Percentiles rank a stretch among this genome's conserved stretches.
Conservation (phyloP, 176 grass and related monocot species). For the Oryza longistaminata region DNA sequence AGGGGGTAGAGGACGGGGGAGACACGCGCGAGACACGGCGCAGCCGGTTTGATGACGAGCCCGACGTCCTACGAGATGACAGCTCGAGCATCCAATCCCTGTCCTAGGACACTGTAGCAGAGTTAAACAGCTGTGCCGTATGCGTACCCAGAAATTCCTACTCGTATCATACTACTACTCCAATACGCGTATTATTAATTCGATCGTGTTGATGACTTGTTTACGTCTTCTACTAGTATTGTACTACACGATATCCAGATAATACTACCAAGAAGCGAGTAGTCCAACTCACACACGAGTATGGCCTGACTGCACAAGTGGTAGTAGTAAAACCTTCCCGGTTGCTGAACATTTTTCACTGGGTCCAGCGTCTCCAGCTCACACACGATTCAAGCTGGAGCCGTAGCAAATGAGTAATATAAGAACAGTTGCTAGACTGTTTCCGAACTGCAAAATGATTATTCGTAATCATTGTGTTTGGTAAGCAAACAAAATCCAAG, state of each 20-base stretch:
- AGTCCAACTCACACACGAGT: not conserved
- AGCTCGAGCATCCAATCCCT: constrained; percentile 27
- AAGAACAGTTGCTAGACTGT: constrained; percentile 18
- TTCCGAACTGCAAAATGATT: constrained; percentile 3
- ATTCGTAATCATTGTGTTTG: not conserved
- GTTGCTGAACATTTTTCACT: not conserved
- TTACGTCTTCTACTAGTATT: not conserved
- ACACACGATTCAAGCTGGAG: no score
- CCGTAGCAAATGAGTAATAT: not conserved
- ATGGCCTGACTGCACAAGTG: not conserved
- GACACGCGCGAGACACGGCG: constrained; percentile 43
- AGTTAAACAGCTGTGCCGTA: not conserved
- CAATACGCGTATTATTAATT: constrained; percentile 3
- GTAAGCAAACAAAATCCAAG: not conserved
- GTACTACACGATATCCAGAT: not conserved
- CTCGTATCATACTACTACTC: not conserved
- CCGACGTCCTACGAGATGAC: constrained; percentile 25
- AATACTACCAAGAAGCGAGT: not conserved
- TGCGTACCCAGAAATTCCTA: not conserved
- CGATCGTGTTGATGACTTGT: not conserved
- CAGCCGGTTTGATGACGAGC: constrained; percentile 33
- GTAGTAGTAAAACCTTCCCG: not conserved
- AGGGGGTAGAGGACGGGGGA: not conserved
- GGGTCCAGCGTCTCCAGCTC: no score
- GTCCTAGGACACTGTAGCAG: not conserved